These are phyloP conservation scores for Mrakia blollopis DNA, from an alignment of 768 basidiomycete genomes.

Conservation along the genomic window DNA sequence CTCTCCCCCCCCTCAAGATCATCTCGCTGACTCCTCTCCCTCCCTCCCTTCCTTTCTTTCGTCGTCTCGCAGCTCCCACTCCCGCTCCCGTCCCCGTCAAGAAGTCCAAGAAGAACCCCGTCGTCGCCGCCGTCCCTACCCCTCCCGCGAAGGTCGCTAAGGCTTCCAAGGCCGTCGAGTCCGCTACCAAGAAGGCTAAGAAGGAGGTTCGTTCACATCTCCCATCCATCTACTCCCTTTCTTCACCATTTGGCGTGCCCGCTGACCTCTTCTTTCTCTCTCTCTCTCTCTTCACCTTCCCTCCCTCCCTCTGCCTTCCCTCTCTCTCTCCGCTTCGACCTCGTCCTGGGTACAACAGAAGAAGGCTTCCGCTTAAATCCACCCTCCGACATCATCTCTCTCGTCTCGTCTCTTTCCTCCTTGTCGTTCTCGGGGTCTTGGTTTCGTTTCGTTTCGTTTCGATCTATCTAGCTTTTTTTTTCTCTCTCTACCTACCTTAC, in stretches of 20 bases:
- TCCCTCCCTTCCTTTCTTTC: not conserved
- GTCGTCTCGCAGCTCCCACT: constrained; percentile 12
- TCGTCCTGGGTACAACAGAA: no score
- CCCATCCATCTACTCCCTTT: not conserved
- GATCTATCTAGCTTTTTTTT: no score
- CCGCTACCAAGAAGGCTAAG: constrained; percentile 19
- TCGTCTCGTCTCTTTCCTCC: no score
- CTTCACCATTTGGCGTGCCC: no score
- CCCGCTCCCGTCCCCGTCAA: constrained; percentile 23
- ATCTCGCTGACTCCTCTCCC: not conserved
- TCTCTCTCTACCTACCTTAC: no score
- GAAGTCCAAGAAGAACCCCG: constrained; percentile 18
- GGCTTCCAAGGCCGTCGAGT: not conserved
- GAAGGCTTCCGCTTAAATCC: no score
- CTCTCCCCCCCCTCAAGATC: not conserved
- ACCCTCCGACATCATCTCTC: no score
- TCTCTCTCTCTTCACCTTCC: not conserved
- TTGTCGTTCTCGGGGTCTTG: no score
- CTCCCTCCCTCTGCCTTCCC: not conserved
- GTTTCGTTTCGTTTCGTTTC: no score
- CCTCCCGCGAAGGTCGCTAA: constrained; percentile 24
- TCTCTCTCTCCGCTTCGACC: not conserved
- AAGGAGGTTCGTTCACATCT: constrained; percentile 4
- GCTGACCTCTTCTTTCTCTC: not conserved
- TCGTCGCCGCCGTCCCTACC: constrained; percentile 10